Conservation (phyloP, 2,329 filamentous ascomycete species). For the Phyllosticta citrichinensis region DNA sequence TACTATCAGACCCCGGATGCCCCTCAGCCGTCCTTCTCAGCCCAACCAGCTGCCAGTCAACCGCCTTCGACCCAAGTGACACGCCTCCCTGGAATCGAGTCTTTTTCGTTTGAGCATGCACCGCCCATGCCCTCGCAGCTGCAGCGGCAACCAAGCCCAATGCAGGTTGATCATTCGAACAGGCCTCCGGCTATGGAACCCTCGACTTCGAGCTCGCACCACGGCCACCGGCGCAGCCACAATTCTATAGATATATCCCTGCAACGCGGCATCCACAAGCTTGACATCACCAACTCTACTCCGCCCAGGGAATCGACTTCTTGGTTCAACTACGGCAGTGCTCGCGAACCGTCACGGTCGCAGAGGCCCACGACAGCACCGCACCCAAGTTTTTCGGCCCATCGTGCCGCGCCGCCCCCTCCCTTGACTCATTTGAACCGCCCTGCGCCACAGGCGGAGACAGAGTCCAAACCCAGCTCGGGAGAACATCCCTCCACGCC, state of each 20-base stretch:
- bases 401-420: conserved; percentile 11
- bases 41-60: conserved; percentile 26
- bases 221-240: conserved; percentile 2
- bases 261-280: conserved; percentile 54
- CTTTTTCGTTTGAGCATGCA: conserved; percentile 80
- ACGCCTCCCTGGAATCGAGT: conserved; percentile 81
- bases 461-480: conserved; percentile 27
- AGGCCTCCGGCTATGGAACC: conserved; percentile 30
- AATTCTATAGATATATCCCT: conserved; percentile 55
- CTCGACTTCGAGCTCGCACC: conserved; percentile 18
- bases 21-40: conserved; percentile 45
- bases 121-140: conserved; percentile 54
- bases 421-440: conserved; percentile 19
- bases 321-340: conserved; percentile 24
- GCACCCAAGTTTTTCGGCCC: conserved; percentile 24
- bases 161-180: conserved; percentile 57
- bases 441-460: conserved; percentile 13
- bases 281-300: conserved; percentile 49
- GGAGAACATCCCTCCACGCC: conserved; percentile 38
- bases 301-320: conserved; percentile 22
- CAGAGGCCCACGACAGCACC: conserved; percentile 26
- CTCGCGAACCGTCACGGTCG: conserved; percentile 14
- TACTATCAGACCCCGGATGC: conserved; percentile 63
- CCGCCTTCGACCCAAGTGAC: conserved; percentile 49
- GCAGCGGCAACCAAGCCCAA: conserved; percentile 59